phyloP scores from a whole-genome alignment of 2,329 filamentous ascomycete genomes.

The Anthostomella pinea region DNA sequence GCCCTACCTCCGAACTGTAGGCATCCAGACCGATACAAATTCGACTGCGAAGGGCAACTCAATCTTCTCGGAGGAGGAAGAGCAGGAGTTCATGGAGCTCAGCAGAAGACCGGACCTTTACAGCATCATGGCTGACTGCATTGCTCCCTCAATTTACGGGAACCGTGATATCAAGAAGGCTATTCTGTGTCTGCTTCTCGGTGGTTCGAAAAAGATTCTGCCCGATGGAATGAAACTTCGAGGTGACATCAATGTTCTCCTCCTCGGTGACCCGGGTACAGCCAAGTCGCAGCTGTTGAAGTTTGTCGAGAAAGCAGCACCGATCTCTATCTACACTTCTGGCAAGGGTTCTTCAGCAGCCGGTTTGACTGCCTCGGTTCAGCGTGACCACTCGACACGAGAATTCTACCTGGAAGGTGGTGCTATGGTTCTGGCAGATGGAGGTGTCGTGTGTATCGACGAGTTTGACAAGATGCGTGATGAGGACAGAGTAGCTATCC shows the following conservation, averaged over 20 bases:
- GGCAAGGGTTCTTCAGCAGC: conserved; percentile 97
- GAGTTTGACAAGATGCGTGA: conserved; percentile 99
- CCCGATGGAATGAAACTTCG: conserved; percentile 96
- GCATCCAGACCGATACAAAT: conserved; percentile 86
- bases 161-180: conserved; percentile 96
- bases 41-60: conserved; percentile 82
- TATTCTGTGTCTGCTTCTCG: conserved; percentile 88
- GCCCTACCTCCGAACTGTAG: conserved; percentile 88
- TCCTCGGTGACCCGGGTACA: conserved; percentile 95
- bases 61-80: conserved; percentile 89
- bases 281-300: conserved; percentile 97
- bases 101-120: conserved; percentile 92
- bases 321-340: conserved; percentile 97
- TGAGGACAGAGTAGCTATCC: conserved; percentile 94
- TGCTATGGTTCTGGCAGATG: conserved; percentile 96
- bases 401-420: conserved; percentile 98
- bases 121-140: conserved; percentile 82
- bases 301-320: conserved; percentile 93
- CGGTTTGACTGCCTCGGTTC: conserved; percentile 94
- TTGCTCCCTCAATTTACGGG: conserved; percentile 96
- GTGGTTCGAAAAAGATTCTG: conserved; percentile 95
- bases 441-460: conserved; percentile 96
- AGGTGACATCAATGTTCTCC: conserved; percentile 95
- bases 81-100: conserved; percentile 92
- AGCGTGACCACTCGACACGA: conserved; percentile 84